Evolutionary conservation across 2,329 filamentous ascomycete genomes (phyloP).

Genomic region (Penicillium hesseltinei): DNA sequence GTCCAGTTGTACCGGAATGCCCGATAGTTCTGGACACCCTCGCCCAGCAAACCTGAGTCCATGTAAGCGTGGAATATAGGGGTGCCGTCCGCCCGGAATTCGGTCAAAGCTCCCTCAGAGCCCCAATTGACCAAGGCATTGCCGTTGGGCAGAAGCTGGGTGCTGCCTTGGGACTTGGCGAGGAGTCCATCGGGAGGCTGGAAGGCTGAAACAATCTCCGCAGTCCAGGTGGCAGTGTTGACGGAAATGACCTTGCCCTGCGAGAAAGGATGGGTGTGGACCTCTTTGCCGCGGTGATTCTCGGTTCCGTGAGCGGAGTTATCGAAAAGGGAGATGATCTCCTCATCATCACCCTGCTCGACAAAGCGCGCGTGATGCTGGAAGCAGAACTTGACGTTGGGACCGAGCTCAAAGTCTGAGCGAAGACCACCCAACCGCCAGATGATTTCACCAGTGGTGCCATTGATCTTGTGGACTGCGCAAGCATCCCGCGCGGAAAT

Average conservation of each 20-base stretch:
- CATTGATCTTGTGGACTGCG: constrained; percentile 50
- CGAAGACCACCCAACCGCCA: constrained; percentile 49
- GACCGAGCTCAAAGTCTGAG: constrained; percentile 44
- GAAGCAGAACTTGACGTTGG: constrained; percentile 50
- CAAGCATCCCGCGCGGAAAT: constrained; percentile 49
- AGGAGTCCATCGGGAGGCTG: constrained; percentile 51
- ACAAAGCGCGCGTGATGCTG: constrained; percentile 53
- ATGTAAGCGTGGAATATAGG: constrained; percentile 42
- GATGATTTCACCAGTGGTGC: constrained; percentile 47
- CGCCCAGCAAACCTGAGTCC: constrained; percentile 44
- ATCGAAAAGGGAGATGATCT: constrained; percentile 55
- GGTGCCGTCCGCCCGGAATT: constrained; percentile 33
- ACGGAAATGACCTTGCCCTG: constrained; percentile 48
- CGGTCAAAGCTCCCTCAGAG: constrained; percentile 45
- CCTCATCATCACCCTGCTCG: constrained; percentile 46
- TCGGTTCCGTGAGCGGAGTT: constrained; percentile 50
- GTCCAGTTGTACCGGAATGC: constrained; percentile 43
- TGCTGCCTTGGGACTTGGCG: constrained; percentile 53
- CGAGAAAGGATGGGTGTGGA: constrained; percentile 33
- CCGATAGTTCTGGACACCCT: constrained; percentile 41
- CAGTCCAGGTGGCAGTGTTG: constrained; percentile 46
- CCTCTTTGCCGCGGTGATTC: constrained; percentile 20
- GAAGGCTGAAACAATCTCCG: constrained; percentile 48
- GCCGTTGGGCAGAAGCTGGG: constrained; percentile 55
- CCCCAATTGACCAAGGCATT: constrained; percentile 60